phyloP scores from a whole-genome alignment of 495 filamentous ascomycete genomes.

The Clavariopsis aquatica region DNA sequence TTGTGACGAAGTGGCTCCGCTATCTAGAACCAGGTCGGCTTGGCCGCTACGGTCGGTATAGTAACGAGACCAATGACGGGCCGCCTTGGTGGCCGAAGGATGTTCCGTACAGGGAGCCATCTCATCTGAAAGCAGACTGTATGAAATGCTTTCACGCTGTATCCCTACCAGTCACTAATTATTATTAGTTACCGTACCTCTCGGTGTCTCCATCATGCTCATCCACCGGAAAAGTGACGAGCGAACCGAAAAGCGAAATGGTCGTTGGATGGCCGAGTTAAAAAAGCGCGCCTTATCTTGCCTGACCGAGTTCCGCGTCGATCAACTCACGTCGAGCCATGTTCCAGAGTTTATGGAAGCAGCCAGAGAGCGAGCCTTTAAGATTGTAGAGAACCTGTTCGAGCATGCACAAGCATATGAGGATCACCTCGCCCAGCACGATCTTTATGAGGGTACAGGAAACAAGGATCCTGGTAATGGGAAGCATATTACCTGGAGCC shows the following conservation, averaged over 20 bases:
- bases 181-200: neutral
- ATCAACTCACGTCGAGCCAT: neutral
- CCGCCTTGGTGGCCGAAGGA: constrained; percentile 18
- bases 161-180: neutral
- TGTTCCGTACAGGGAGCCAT: constrained; percentile 12
- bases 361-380: constrained; percentile 1
- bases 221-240: constrained; percentile 6
- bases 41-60: neutral
- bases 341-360: neutral
- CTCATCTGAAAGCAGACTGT: constrained; percentile 10
- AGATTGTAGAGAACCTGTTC: constrained; percentile 4
- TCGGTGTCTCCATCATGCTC: neutral
- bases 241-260: neutral
- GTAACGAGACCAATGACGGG: neutral
- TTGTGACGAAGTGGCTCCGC: constrained; percentile 2
- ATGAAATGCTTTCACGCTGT: neutral
- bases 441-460: constrained; percentile 3
- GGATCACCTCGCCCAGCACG: constrained; percentile 20
- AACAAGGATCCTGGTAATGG: neutral
- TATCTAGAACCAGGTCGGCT: neutral
- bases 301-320: neutral
- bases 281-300: neutral
- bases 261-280: neutral
- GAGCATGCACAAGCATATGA: constrained; percentile 8
- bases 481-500: constrained; percentile 1